Conservation (phyloP, 805 yeast species). For the Komagataella pastoris region DNA sequence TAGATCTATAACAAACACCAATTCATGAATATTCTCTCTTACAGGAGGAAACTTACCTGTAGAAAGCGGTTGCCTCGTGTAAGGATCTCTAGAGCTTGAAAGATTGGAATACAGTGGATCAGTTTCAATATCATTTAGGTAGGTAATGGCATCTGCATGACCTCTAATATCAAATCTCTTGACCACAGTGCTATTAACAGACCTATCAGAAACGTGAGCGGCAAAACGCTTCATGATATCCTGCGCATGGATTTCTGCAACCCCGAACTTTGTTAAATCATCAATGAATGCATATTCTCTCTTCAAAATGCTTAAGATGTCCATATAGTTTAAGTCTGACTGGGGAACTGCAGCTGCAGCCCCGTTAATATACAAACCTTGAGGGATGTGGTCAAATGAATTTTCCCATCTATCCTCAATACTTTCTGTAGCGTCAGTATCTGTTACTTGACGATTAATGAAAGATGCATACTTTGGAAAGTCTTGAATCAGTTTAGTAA, state of each 20-base stretch:
- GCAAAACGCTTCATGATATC: conserved; percentile 28
- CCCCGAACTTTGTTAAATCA: conserved; percentile 16
- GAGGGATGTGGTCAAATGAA: conserved; percentile 6
- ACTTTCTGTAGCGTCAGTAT: conserved; percentile 12
- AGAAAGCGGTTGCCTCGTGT: conserved; percentile 22
- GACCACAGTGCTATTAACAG: neutral
- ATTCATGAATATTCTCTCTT: conserved; percentile 61
- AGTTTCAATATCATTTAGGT: conserved; percentile 63
- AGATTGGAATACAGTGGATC: conserved; percentile 41
- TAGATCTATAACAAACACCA: conserved; percentile 57
- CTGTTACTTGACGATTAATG: conserved; percentile 12
- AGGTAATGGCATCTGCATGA: conserved; percentile 31
- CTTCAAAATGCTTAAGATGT: conserved; percentile 24
- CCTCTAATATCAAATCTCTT: conserved; percentile 11
- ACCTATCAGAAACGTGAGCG: conserved; percentile 2
- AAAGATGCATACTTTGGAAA: conserved; percentile 41
- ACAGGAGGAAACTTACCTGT: conserved; percentile 56
- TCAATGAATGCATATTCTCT: conserved; percentile 19
- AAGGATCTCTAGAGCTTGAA: conserved; percentile 29
- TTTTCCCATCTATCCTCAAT: conserved; percentile 5
- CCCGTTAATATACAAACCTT: conserved; percentile 61
- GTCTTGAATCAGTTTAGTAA: conserved; percentile 28
- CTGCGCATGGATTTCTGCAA: conserved; percentile 19
- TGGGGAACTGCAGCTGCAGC: conserved; percentile 40
- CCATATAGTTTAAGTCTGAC: conserved; percentile 27